phyloP scores from a whole-genome alignment of 73 alveolate genomes.

The Paramecium octaurelia region DNA sequence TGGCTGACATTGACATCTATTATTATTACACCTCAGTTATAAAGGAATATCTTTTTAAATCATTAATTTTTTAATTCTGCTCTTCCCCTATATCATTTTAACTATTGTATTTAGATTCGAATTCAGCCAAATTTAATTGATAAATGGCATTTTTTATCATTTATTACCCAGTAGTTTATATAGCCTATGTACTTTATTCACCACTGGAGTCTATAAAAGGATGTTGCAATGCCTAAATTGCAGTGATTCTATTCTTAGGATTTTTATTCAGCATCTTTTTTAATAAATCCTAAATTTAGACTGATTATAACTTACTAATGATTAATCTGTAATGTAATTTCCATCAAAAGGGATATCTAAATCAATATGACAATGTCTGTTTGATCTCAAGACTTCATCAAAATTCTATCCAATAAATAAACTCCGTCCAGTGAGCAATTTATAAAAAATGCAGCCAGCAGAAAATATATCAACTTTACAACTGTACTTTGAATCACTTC shows the following conservation, averaged over 20 bases:
- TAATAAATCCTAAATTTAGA: constrained; percentile 1
- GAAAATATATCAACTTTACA: constrained; percentile 52
- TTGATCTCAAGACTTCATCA: constrained; percentile 44
- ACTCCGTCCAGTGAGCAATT: constrained; percentile 56
- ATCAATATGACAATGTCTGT: constrained; percentile 9
- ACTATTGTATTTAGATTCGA: not conserved
- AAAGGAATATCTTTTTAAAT: not conserved
- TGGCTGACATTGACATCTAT: not conserved
- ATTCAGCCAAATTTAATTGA: not conserved
- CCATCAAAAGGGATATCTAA: not conserved
- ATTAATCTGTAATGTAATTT: not conserved
- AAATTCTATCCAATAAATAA: constrained; percentile 44
- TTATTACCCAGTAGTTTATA: not conserved
- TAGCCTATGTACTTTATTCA: not conserved
- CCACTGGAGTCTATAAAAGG: not conserved
- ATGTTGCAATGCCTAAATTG: constrained; percentile 30
- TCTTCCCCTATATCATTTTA: not conserved
- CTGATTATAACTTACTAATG: not conserved
- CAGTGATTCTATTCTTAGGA: constrained; percentile 43
- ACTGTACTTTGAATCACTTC: not conserved
- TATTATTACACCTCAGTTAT: not conserved
- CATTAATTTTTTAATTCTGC: not conserved
- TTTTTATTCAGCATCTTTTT: constrained; percentile 53
- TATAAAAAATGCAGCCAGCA: constrained; percentile 59
- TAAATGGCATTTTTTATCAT: not conserved